These are phyloP conservation scores for Leccinum pachyderme DNA, from an alignment of 1,284 basidiomycete genomes.

Conservation along the genomic window DNA sequence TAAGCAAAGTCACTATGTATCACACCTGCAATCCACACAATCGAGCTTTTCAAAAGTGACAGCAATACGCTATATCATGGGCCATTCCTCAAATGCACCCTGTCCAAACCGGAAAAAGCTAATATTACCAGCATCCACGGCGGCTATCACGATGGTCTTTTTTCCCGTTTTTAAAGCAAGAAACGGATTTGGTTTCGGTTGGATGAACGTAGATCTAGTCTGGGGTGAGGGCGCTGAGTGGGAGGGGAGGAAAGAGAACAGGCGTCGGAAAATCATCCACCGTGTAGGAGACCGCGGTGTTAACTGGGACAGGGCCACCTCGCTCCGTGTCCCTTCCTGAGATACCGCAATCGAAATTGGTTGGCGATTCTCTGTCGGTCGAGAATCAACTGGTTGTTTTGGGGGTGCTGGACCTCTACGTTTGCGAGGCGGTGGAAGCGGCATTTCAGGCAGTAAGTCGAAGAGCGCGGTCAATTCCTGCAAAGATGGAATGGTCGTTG, in stretches of 20 bases:
- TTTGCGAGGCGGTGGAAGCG: constrained; percentile 53
- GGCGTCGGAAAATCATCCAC: background rate
- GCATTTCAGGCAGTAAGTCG: constrained; percentile 54
- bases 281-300: background rate
- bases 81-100: constrained; percentile 81
- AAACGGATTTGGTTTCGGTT: constrained; percentile 62
- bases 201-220: constrained; percentile 37
- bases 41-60: background rate
- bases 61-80: constrained; percentile 36
- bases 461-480: constrained; percentile 68
- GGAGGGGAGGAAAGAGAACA: constrained; percentile 13
- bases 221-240: constrained; percentile 17
- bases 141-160: constrained; percentile 83
- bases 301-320: background rate
- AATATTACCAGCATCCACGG: constrained; percentile 86
- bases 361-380: constrained; percentile 11
- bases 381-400: constrained; percentile 19
- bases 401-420: constrained; percentile 14
- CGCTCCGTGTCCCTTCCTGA: constrained; percentile 1
- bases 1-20: background rate
- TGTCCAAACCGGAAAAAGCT: constrained; percentile 89
- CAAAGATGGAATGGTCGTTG: constrained; percentile 70
- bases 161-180: constrained; percentile 81
- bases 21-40: background rate
- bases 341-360: constrained; percentile 6